Conservation (phyloP, 441 rosid genomes). For the Hura crepitans region DNA sequence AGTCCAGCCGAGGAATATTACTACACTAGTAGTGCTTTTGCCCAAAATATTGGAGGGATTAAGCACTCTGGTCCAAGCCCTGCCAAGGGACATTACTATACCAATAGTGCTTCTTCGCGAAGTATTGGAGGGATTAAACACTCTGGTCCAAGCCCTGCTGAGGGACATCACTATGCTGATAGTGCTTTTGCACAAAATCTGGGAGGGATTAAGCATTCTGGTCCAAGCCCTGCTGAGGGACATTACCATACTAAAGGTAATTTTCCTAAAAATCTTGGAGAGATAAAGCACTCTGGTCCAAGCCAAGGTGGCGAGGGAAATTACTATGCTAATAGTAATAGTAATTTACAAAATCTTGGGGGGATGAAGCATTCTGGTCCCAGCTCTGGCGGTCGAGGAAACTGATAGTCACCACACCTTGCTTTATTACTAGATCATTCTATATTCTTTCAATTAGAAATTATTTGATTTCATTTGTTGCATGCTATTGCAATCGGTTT, state of each 20-base stretch:
- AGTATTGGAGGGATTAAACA: constrained; percentile 7
- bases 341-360: constrained; percentile 1
- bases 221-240: constrained; percentile 14
- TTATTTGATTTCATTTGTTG: not conserved
- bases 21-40: constrained; percentile 5
- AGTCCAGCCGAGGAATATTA: too few species aligned
- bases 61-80: constrained; percentile 20
- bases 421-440: not conserved
- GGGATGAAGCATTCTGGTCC: constrained; percentile 13
- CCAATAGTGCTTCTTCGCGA: constrained; percentile 13
- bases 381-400: constrained; percentile 11
- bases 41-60: too few species aligned
- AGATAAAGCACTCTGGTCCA: constrained; percentile 11
- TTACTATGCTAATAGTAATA: too few species aligned
- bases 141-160: too few species aligned
- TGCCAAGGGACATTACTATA: not conserved
- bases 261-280: constrained; percentile 12
- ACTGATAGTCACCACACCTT: not conserved
- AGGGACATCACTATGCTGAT: too few species aligned
- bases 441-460: not conserved
- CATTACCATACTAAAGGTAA: not conserved
- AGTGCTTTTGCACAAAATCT: too few species aligned
- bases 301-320: constrained; percentile 12
- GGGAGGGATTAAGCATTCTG: too few species aligned
- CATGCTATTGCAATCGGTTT: not conserved